Percentiles rank a stretch among this genome's conserved stretches.
phyloP scores from a whole-genome alignment of 352 stramenopile genomes.

The Ophiocytium majus region DNA sequence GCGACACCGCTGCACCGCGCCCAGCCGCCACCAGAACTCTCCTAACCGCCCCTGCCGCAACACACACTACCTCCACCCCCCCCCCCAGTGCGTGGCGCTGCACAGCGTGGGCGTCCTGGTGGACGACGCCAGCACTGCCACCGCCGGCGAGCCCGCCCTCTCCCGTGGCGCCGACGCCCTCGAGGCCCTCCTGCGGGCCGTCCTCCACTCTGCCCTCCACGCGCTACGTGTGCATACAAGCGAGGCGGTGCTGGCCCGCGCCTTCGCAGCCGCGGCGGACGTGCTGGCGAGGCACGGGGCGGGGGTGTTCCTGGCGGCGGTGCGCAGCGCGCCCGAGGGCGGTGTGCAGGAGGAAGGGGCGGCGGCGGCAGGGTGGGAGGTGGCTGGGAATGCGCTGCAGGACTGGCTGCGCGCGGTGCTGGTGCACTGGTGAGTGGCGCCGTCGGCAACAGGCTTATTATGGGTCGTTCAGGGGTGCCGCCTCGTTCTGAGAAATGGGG shows the following conservation, averaged over 20 bases:
- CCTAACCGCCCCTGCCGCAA: no score
- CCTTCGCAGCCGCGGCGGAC: conserved; percentile 49
- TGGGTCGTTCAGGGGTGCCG: conserved; percentile 36
- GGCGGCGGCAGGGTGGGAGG: conserved; percentile 5
- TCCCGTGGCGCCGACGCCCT: not conserved
- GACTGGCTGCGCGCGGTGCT: conserved; percentile 40
- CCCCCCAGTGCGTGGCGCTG: not conserved
- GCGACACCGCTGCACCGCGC: no score
- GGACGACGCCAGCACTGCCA: not conserved
- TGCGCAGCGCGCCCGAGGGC: not conserved
- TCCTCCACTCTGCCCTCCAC: conserved; percentile 42
- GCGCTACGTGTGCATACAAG: conserved; percentile 40
- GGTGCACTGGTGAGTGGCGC: conserved; percentile 29
- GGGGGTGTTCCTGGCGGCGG: conserved; percentile 36
- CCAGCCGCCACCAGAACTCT: no score
- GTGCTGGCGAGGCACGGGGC: conserved; percentile 48
- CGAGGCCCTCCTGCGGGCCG: conserved; percentile 35
- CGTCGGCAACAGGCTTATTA: no score
- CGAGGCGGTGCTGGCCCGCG: conserved; percentile 38
- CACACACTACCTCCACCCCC: no score
- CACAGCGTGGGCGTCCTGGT: not conserved
- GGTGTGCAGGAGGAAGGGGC: not conserved
- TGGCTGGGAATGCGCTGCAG: not conserved
- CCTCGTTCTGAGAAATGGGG: no score
- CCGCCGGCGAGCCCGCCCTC: not conserved